Conservation (phyloP, 2,329 filamentous ascomycete genomes). For the Botrytis squamosa region DNA sequence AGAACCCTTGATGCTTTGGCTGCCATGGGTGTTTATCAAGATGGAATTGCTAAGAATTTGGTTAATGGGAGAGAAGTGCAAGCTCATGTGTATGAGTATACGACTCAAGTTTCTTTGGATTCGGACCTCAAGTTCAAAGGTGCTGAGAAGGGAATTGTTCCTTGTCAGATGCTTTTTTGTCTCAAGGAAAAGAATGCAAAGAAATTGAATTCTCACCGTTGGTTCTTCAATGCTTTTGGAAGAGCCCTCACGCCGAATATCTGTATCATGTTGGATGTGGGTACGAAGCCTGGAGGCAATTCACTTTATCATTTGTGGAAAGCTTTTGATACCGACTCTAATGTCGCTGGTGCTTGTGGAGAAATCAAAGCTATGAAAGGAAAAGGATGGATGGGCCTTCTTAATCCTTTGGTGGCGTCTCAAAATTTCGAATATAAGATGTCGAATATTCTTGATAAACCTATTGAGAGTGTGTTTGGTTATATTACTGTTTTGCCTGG, state of each 20-base stretch:
- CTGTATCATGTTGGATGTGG: slow-evolving; percentile 94
- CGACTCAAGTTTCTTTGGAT: slow-evolving; percentile 94
- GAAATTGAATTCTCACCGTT: slow-evolving; percentile 96
- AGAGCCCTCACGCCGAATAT: slow-evolving; percentile 91
- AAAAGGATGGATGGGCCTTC: slow-evolving; percentile 72
- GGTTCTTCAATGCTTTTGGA: slow-evolving; percentile 99
- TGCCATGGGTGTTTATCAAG: slow-evolving; percentile 96
- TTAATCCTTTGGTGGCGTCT: slow-evolving; percentile 93
- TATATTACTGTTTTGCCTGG: slow-evolving; percentile 97
- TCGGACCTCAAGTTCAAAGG: slow-evolving; percentile 98
- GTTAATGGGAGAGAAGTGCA: slow-evolving; percentile 96
- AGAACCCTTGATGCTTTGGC: slow-evolving; percentile 91
- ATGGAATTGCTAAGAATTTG: slow-evolving; percentile 96
- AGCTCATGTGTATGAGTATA: slow-evolving; percentile 98
- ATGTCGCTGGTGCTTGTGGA: slow-evolving; percentile 92
- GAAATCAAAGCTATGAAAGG: slow-evolving; percentile 98
- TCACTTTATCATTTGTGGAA: slow-evolving; percentile 99
- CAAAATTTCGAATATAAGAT: slow-evolving; percentile 99
- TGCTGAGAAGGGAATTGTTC: slow-evolving; percentile 97
- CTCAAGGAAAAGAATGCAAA: slow-evolving; percentile 97
- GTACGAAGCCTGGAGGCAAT: slow-evolving; percentile 83
- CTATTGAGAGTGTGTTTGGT: slow-evolving; percentile 92
- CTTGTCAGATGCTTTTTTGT: slow-evolving; percentile 97
- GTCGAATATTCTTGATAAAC: slow-evolving; percentile 98
- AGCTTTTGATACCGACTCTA: slow-evolving; percentile 96